These are phyloP conservation scores for Carex kokanica DNA, from an alignment of 176 grass and related monocot species.

Conservation along the genomic window DNA sequence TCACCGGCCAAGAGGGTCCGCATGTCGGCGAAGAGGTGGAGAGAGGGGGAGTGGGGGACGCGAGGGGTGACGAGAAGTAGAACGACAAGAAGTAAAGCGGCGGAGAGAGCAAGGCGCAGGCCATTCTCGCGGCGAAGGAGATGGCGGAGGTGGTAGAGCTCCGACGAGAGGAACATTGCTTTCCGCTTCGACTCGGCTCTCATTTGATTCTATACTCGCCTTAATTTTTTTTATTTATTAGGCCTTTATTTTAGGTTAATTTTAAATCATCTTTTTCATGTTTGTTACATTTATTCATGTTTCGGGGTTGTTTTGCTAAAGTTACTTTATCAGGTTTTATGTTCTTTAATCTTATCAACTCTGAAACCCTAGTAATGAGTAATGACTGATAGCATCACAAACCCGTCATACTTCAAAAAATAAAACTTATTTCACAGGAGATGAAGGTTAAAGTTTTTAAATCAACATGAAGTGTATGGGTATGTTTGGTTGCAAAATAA, in stretches of 20 bases:
- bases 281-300: background rate
- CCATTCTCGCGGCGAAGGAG: conserved; percentile 45
- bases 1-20: conserved; percentile 65
- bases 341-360: no score
- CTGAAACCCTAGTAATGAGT: no score
- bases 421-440: no score
- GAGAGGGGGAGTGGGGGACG: conserved; percentile 66
- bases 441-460: no score
- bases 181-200: conserved; percentile 1
- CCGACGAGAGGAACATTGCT: conserved; percentile 27
- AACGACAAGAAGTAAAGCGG: conserved; percentile 31
- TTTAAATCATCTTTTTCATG: background rate
- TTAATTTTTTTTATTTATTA: conserved; percentile 16
- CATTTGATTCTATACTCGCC: conserved; percentile 37
- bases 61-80: conserved; percentile 76
- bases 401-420: no score
- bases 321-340: background rate
- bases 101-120: conserved; percentile 30
- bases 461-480: no score
- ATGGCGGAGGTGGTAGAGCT: conserved; percentile 31
- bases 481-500: no score
- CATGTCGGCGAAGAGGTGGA: conserved; percentile 97
- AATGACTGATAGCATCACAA: no score
- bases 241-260: conserved; percentile 22
- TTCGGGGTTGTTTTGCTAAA: background rate